phyloP scores from a whole-genome alignment of 2,329 filamentous ascomycete genomes.

The Calonectria hawksworthii region DNA sequence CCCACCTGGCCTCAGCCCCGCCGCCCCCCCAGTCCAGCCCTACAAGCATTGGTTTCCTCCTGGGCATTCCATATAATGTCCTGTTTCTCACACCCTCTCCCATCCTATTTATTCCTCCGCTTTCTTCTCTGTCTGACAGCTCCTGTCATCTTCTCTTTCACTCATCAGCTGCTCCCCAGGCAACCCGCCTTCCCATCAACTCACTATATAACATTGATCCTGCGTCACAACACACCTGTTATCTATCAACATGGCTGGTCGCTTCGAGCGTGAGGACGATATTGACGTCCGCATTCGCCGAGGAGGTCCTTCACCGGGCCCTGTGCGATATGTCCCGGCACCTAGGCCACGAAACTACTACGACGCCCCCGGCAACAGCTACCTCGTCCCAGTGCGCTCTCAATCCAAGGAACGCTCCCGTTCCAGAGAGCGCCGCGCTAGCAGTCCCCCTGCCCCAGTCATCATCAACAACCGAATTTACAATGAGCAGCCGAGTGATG shows the following conservation, averaged over 20 bases:
- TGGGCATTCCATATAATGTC: conserved; percentile 13
- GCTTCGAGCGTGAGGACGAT: conserved; percentile 69
- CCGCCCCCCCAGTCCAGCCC: conserved; percentile 39
- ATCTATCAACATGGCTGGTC: conserved; percentile 50
- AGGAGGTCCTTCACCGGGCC: conserved; percentile 55
- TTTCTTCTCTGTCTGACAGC: background rate
- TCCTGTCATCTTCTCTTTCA: conserved; percentile 9
- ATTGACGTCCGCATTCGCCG: conserved; percentile 65
- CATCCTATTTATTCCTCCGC: conserved; percentile 14
- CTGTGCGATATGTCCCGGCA: conserved; percentile 62
- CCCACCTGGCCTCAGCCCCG: conserved; percentile 40
- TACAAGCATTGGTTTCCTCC: conserved; percentile 32
- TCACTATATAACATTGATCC: background rate
- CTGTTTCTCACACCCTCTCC: conserved; percentile 6
- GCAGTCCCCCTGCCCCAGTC: conserved; percentile 58
- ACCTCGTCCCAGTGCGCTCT: conserved; percentile 59
- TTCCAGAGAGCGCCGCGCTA: conserved; percentile 62
- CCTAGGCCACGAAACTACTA: conserved; percentile 55
- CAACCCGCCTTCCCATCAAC: background rate
- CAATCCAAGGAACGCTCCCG: conserved; percentile 59
- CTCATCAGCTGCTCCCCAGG: background rate
- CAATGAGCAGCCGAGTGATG: conserved; percentile 59
- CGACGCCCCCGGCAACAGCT: conserved; percentile 57
- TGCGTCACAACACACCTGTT: background rate
- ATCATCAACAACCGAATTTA: conserved; percentile 72